phyloP scores from a whole-genome alignment of 2,329 filamentous ascomycete species.

The Verticillium tricorpus region DNA sequence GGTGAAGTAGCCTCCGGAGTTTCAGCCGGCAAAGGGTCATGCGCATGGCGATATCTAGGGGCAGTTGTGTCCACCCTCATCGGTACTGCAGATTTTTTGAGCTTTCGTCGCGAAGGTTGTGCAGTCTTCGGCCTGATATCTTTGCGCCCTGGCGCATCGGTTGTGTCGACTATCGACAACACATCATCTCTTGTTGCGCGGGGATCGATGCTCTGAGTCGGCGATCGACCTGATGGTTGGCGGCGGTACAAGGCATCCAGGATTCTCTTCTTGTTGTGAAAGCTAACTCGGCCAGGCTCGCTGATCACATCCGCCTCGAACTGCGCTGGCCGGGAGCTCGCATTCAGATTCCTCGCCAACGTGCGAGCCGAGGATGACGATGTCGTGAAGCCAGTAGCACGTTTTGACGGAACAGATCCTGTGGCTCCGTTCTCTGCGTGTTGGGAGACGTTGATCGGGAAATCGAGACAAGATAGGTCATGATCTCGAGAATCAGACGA shows the following conservation, averaged over 20 bases:
- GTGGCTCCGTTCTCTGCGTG: not conserved
- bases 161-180: not conserved
- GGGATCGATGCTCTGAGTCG: constrained; percentile 6
- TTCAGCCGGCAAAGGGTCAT: constrained; percentile 41
- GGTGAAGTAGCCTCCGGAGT: constrained; percentile 8
- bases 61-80: constrained; percentile 42
- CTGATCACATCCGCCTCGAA: constrained; percentile 43
- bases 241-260: constrained; percentile 50
- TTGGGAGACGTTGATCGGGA: not conserved
- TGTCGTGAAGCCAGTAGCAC: not conserved
- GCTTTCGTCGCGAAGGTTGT: constrained; percentile 17
- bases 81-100: constrained; percentile 40
- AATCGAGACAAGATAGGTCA: not conserved
- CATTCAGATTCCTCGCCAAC: not conserved
- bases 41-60: constrained; percentile 47
- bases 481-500: not conserved
- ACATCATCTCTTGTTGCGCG: not conserved
- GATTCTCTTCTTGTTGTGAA: constrained; percentile 46
- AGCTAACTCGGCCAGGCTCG: constrained; percentile 30
- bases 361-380: not conserved
- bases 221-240: constrained; percentile 8
- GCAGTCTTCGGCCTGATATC: not conserved
- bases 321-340: constrained; percentile 39
- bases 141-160: not conserved
- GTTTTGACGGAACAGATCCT: not conserved